Base-by-base conservation (phyloP, 129 eudicot genomes). In the Arctium minus region DNA sequence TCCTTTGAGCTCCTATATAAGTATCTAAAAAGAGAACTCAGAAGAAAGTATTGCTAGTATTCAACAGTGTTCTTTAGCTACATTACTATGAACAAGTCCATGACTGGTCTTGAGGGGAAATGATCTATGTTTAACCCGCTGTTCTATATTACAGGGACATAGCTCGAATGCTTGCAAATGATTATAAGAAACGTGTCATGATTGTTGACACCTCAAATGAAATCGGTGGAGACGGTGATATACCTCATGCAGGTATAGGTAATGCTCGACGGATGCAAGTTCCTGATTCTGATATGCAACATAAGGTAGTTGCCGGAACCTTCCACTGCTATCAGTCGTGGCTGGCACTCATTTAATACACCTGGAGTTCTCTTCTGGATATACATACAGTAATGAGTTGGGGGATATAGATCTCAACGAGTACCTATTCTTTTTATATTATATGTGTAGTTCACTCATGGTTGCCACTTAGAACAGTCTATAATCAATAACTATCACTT, bases 221-320 rank as follows among this genome's bases (percentile, higher is more conserved):
- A 89, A 95, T 95, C 35, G 99, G 99, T 42, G 99, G 99, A 73
- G 99, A 95, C 80, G 99, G 99, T 79, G 99, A 95, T 88, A 95
- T 95, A 84, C 95, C 99, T 79, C 99, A 95, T 79, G 86, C 90
- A 6, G 99, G 97, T 72, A 93, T 95, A 74, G 99, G 99, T 53
- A 89, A 79, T 88, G 97, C 99, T 90, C 88, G 97, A 17, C 81
- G 99, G 50, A 95, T 95, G 99, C 99, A 95, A 93, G 99, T 95
- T 33, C 94, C 97, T 36, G 88, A 87, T 78, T 46, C 94, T 13
- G 99, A 95, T 85, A 85, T 82, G 89, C 99, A 95, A 81, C 99
- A 95, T 77, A 91, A 91, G 93, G 98, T 94, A 85, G 74, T 73
- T 75, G 77, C 39, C 69, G 64, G 44, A 13, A 13, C 46, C 60